Conservation (phyloP, 2,329 filamentous ascomycete genomes). For the Fusarium albosuccineum region DNA sequence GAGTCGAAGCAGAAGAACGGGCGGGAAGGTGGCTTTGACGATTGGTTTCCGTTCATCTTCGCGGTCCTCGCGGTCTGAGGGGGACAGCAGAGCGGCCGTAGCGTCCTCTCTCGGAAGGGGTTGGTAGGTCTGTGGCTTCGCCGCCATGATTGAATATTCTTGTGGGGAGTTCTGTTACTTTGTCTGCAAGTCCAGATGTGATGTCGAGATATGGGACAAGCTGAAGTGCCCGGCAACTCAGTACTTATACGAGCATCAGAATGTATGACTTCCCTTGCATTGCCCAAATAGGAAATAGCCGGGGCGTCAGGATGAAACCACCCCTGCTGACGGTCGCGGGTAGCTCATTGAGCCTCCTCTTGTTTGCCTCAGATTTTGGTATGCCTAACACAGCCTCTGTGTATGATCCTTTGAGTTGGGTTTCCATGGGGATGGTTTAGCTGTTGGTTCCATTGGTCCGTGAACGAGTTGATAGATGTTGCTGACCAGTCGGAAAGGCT, state of each 20-base stretch:
- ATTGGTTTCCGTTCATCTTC: slow-evolving; percentile 27
- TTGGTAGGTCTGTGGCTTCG: slow-evolving; percentile 31
- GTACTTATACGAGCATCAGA: slow-evolving; percentile 25
- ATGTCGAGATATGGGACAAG: neutral
- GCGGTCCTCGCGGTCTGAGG: slow-evolving; percentile 12
- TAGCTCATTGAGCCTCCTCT: slow-evolving; percentile 4
- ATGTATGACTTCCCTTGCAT: neutral
- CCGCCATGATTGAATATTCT: slow-evolving; percentile 24
- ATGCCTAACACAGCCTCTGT: slow-evolving; percentile 33
- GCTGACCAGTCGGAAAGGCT: neutral
- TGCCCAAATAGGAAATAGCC: slow-evolving; percentile 30
- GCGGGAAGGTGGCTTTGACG: slow-evolving; percentile 33
- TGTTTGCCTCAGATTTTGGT: slow-evolving; percentile 1
- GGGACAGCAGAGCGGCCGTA: slow-evolving; percentile 30
- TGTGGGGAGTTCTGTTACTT: neutral
- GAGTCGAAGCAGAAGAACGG: slow-evolving; percentile 31
- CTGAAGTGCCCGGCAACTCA: neutral
- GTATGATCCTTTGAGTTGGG: slow-evolving; percentile 16
- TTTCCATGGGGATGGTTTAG: slow-evolving; percentile 17
- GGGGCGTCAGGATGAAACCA: neutral
- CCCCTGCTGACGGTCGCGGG: slow-evolving; percentile 1
- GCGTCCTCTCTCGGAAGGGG: slow-evolving; percentile 36
- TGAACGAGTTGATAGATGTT: neutral
- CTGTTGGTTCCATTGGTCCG: slow-evolving; percentile 19
- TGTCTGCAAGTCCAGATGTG: neutral